phyloP scores from a whole-genome alignment of 2,329 filamentous ascomycete genomes.

The Aspergillus tubingensis region DNA sequence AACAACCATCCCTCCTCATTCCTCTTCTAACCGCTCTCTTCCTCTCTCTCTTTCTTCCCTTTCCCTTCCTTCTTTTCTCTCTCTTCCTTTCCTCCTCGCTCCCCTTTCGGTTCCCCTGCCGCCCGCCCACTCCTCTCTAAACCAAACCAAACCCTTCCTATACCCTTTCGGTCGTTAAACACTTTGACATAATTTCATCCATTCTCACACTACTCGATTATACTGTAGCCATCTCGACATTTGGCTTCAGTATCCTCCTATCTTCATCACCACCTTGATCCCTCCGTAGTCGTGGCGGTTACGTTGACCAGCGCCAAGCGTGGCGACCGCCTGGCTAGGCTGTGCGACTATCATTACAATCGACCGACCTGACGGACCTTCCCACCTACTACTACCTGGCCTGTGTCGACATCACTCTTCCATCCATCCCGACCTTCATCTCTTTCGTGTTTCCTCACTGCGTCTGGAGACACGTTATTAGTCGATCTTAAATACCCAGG shows the following conservation, averaged over 20 bases:
- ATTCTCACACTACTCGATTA: neutral
- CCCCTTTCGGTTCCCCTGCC: constrained; percentile 5
- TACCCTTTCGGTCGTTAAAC: constrained; percentile 9
- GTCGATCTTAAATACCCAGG: neutral
- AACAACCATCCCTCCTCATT: too few species aligned
- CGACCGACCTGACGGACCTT: constrained; percentile 12
- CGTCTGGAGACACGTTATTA: neutral
- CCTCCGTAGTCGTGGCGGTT: constrained; percentile 15
- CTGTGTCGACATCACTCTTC: constrained; percentile 2
- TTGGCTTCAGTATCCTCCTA: constrained; percentile 3
- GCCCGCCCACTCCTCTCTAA: neutral
- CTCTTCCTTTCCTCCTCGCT: constrained; percentile 12
- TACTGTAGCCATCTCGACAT: constrained; percentile 4
- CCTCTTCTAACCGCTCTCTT: constrained; percentile 6
- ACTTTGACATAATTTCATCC: neutral
- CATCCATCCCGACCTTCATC: constrained; percentile 11
- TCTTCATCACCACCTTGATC: neutral
- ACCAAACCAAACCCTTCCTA: neutral
- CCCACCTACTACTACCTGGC: constrained; percentile 10
- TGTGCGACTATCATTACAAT: constrained; percentile 25
- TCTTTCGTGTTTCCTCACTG: neutral
- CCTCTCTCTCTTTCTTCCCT: constrained; percentile 1
- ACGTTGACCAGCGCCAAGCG: constrained; percentile 27
- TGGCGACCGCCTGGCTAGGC: constrained; percentile 31
- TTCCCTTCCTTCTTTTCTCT: constrained; percentile 17